Conservation (phyloP, 129 eudicot genomes). For the Ambrosia artemisiifolia region DNA sequence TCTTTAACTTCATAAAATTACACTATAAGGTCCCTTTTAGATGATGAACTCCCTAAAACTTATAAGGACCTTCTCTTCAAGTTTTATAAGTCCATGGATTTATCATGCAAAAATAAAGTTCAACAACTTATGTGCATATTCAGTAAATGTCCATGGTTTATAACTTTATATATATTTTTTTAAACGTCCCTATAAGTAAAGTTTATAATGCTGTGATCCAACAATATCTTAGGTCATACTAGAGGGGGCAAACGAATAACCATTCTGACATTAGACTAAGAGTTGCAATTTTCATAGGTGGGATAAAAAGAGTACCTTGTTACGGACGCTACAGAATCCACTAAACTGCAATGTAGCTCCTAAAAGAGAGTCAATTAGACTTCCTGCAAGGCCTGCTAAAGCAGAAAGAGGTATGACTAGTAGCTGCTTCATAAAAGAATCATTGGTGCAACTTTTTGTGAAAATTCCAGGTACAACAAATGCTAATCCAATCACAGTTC, state of each 20-base stretch:
- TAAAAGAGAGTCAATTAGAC: conserved; percentile 64
- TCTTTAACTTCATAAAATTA: no score
- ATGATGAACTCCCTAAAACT: no score
- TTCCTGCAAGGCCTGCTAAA: conserved; percentile 74
- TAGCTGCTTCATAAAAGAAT: conserved; percentile 65
- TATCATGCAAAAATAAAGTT: background rate
- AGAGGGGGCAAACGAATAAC: background rate
- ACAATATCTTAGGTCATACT: background rate
- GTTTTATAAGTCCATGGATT: background rate
- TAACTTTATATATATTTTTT: no score
- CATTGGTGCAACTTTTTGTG: conserved; percentile 56
- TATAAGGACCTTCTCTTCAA: no score
- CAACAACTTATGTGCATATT: background rate
- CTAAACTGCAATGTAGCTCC: conserved; percentile 87
- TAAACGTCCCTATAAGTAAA: background rate
- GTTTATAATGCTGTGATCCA: background rate
- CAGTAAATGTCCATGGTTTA: background rate
- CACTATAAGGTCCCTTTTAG: no score
- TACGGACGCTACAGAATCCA: conserved; percentile 82
- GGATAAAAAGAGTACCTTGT: conserved; percentile 47
- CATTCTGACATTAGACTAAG: background rate
- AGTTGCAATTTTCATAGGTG: background rate
- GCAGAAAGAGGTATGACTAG: conserved; percentile 80
- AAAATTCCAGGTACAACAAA: conserved; percentile 65
- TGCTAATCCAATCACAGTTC: conserved; percentile 74